phyloP scores from a whole-genome alignment of 257 asterid species.

The Leptodermis oblonga region DNA sequence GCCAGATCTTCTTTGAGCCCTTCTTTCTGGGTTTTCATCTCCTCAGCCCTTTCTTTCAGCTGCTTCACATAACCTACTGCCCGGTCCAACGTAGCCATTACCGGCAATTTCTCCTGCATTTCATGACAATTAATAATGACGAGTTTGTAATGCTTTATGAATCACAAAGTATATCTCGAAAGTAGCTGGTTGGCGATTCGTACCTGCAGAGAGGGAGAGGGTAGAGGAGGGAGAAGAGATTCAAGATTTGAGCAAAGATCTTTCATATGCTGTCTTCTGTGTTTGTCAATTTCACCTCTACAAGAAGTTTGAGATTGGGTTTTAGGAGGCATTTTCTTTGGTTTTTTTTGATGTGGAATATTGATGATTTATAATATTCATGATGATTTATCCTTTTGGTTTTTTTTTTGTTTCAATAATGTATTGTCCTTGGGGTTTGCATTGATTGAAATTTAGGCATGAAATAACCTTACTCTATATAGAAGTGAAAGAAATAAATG shows the following conservation, averaged over 20 bases:
- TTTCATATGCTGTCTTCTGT: constrained; percentile 11
- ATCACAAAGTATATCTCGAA: background rate
- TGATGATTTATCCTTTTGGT: too few relatives aligned
- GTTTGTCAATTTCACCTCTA: background rate
- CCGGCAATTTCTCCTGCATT: constrained; percentile 11
- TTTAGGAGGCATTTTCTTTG: background rate
- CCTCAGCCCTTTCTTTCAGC: constrained; percentile 12
- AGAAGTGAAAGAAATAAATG: too few relatives aligned
- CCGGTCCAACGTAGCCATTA: constrained; percentile 7
- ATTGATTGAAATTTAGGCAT: too few relatives aligned
- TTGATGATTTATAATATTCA: too few relatives aligned
- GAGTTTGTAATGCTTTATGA: too few relatives aligned
- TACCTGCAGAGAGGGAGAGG: too few relatives aligned
- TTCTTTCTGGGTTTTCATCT: constrained; percentile 11
- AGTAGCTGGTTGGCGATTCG: too few relatives aligned
- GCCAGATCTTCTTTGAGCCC: background rate
- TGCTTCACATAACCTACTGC: background rate
- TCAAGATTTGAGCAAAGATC: background rate
- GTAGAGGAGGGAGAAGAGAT: constrained; percentile 10
- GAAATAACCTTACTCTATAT: too few relatives aligned
- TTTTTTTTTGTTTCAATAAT: too few relatives aligned
- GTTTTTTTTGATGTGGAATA: background rate
- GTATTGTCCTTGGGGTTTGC: too few relatives aligned
- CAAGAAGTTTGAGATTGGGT: background rate
- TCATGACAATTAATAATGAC: too few relatives aligned